Conservation (phyloP, 345 rosid genomes). For the Rhizophora apiculata region DNA sequence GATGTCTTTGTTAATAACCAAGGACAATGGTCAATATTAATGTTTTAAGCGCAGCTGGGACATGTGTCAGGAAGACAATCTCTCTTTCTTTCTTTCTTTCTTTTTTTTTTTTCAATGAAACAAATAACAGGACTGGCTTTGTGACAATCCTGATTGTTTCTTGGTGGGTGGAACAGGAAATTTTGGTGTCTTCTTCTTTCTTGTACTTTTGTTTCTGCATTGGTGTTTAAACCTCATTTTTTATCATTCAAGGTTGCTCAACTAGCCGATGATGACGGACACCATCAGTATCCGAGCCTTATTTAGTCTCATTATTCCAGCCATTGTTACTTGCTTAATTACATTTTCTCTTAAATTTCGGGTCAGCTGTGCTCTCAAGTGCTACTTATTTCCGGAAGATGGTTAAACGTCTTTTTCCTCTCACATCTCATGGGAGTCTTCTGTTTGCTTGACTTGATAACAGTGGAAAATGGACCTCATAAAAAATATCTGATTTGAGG, state of each 20-base stretch:
- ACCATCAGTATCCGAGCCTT: background rate
- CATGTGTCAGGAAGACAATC: background rate
- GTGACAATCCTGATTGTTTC: background rate
- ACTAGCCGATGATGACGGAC: background rate
- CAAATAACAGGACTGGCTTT: background rate
- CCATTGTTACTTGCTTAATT: background rate
- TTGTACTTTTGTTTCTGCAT: background rate
- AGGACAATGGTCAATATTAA: background rate
- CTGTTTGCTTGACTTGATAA: constrained; percentile 29
- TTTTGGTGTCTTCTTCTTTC: background rate
- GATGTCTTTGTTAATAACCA: background rate
- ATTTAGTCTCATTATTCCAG: background rate
- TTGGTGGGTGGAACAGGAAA: background rate
- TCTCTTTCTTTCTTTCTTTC: no score
- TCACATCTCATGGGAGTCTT: constrained; percentile 3
- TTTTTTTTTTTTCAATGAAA: background rate
- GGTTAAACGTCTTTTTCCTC: constrained; percentile 8
- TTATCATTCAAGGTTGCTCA: background rate
- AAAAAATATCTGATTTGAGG: constrained; percentile 30
- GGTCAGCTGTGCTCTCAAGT: background rate
- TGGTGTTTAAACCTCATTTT: background rate
- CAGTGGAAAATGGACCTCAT: constrained; percentile 37
- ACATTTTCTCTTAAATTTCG: background rate
- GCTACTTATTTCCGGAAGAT: background rate
- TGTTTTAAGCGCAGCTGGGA: background rate